Percentiles rank a stretch among this genome's conserved stretches.
Conservation (phyloP, 164 flowering plant genomes). For the Litsea cubeba region DNA sequence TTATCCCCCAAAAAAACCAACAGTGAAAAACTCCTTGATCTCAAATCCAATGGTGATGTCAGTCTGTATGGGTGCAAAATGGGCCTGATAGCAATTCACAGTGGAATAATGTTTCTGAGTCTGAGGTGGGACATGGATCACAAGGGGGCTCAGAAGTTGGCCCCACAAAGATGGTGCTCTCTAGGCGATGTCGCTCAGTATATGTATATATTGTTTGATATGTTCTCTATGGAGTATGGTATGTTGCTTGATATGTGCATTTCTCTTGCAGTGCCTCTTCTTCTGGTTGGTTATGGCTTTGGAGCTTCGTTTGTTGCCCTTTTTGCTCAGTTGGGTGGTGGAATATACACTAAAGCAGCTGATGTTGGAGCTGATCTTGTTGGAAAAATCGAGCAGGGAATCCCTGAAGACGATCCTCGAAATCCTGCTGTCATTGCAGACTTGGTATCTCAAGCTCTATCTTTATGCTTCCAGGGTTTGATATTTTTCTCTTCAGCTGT, state of each 20-base stretch:
- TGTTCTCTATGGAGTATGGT: constrained; percentile 1
- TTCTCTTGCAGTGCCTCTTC: constrained; percentile 82
- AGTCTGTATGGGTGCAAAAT: too few relatives aligned
- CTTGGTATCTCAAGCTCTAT: constrained; percentile 51
- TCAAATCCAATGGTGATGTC: too few relatives aligned
- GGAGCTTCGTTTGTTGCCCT: constrained; percentile 99
- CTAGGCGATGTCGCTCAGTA: too few relatives aligned
- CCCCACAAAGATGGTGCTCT: too few relatives aligned
- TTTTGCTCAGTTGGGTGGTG: constrained; percentile 99
- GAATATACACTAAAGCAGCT: constrained; percentile 98
- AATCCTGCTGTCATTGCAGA: constrained; percentile 99
- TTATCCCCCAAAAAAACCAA: too few relatives aligned
- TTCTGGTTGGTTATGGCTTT: constrained; percentile 97
- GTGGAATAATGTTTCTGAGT: too few relatives aligned
- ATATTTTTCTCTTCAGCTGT: background rate
- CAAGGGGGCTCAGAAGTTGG: too few relatives aligned
- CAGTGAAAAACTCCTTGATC: too few relatives aligned
- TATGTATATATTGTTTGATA: background rate
- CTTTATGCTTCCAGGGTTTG: background rate
- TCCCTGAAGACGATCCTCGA: constrained; percentile 99
- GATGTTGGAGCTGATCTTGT: constrained; percentile 99
- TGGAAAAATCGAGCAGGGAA: constrained; percentile 98
- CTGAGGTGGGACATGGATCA: too few relatives aligned
- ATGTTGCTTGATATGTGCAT: constrained; percentile 6
- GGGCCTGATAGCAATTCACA: too few relatives aligned